Evolutionary conservation across 176 grass and related monocot species (phyloP).

Genomic region (Eleusine indica): DNA sequence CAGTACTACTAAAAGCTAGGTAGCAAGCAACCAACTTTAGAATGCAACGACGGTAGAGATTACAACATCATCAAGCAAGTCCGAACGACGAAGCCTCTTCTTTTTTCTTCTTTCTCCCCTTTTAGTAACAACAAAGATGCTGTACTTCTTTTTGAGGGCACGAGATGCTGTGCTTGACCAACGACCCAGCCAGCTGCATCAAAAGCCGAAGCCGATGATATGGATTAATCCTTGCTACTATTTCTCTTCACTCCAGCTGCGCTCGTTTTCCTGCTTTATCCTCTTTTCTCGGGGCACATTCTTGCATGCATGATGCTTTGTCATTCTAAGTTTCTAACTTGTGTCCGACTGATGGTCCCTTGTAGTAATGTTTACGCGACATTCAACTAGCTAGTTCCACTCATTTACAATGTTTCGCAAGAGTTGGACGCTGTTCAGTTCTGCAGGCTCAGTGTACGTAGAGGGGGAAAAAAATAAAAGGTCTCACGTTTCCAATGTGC

Average conservation of each 20-base stretch:
- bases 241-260: slow-evolving; percentile 4
- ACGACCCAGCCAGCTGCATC: slow-evolving; percentile 43
- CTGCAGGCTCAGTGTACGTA: no score
- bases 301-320: not conserved
- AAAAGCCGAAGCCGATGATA: slow-evolving; percentile 50
- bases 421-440: no score
- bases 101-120: slow-evolving; percentile 18
- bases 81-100: not conserved
- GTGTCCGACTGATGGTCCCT: not conserved
- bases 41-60: not conserved
- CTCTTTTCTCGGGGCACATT: not conserved
- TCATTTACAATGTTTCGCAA: not conserved
- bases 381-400: not conserved
- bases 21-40: not conserved
- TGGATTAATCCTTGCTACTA: slow-evolving; percentile 30
- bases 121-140: slow-evolving; percentile 49
- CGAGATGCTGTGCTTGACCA: slow-evolving; percentile 60
- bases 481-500: not conserved
- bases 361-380: not conserved
- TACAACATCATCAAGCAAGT: not conserved
- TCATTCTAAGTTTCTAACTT: not conserved
- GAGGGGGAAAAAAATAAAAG: not conserved
- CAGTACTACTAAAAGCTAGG: slow-evolving; percentile 66
- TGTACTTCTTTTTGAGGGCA: slow-evolving; percentile 61
- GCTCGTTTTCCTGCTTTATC: no score